These are phyloP conservation scores for Tetraselmis striata DNA, from an alignment of 139 green algal species.

Conservation along the genomic window DNA sequence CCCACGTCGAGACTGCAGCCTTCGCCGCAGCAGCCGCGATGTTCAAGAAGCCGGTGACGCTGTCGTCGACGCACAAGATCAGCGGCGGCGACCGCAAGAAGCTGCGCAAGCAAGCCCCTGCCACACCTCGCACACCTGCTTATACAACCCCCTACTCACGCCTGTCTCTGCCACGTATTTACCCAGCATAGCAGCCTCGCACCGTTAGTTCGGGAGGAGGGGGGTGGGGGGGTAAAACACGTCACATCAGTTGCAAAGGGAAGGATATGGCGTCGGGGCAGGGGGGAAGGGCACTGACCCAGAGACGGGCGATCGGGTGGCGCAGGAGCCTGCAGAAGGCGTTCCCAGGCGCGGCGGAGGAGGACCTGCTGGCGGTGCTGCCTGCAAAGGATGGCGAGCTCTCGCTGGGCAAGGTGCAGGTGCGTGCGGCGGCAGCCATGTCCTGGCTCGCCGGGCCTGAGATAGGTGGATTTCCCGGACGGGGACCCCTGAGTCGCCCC, in stretches of 20 bases:
- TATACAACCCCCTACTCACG: neutral
- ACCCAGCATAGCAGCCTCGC: no score
- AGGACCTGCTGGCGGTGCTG: constrained; percentile 34
- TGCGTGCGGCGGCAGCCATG: no score
- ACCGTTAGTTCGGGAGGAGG: no score
- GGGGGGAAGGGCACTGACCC: no score
- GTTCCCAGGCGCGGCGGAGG: constrained; percentile 5
- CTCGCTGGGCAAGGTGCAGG: constrained; percentile 37
- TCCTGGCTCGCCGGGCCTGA: no score
- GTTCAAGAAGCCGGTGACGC: neutral
- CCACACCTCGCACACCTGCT: neutral
- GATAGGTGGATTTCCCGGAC: no score
- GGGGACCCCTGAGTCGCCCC: neutral
- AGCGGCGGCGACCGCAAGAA: neutral
- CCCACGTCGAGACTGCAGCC: no score
- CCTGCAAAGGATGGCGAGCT: constrained; percentile 49
- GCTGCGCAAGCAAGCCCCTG: neutral
- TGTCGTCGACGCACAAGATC: neutral
- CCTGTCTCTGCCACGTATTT: neutral
- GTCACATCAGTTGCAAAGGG: neutral
- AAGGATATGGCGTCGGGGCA: no score
- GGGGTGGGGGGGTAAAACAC: neutral
- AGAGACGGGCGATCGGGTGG: no score
- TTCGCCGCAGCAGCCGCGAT: no score
- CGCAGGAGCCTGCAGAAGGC: constrained; percentile 31